Evolutionary conservation across 179 eudicot species (phyloP), one percentile per base, ranked within the genome.

Genomic region (Patellifolia procumbens): DNA sequence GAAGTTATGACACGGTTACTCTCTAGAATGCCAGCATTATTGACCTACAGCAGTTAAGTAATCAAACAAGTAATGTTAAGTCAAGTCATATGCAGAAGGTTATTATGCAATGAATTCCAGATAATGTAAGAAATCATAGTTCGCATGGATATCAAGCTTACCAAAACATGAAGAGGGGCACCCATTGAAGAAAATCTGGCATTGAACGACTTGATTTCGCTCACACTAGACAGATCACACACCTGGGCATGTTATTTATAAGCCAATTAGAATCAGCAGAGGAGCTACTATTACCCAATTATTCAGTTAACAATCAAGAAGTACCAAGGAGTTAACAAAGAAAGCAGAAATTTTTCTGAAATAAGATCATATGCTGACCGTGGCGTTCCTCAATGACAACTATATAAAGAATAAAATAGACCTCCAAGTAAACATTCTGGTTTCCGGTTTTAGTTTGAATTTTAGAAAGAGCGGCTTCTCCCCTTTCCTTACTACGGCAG

Each of bases 401-500:
- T 15, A 26, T 19, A 42, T 4, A 65, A 48, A 43, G 58, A 68
- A 31, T 12, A 49, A 24, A 13, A 20, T 48, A 45, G 76, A 92
- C 97, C 97, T 93, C 99, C 81, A 95, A 78, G 80, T 82, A 76
- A 73, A 95, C 92, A 77, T 91, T 93, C 73, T 87, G 84, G 82
- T 91, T 95, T 68, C 92, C 92, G 10, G 99, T 92, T 63, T 42
- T 67, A 29, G 92, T 83, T 76, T 87, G 95, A 62, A 95, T 91
- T 81, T 87, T 73, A 35, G 93, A 88, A 73, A 85, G 84, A 79
- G 99, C 99, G 53, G 77, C 93, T 86, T 91, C 93, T 28, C 99
- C 97, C 81, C 95, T 90, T 81, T 95, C 99, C 81, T 90, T 91
- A 75, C 72, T 91, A 56, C 99, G 97, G 74, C 99, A 95, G 31